Conservation (phyloP, 225 moss, liverwort and hornwort genomes). For the Pleurozium schreberi region DNA sequence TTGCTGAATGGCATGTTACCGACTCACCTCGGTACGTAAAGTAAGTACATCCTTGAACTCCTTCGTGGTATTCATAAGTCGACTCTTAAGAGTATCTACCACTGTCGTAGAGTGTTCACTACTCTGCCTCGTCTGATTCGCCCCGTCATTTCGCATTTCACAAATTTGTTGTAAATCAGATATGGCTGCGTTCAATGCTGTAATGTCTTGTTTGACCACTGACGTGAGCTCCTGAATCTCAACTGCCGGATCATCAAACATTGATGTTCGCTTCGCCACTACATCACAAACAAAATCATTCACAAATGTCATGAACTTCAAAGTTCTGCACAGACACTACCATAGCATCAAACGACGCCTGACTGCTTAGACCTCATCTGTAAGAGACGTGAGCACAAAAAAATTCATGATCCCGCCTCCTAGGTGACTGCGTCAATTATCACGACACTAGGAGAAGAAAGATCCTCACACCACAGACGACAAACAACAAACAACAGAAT, state of each 20-base stretch:
- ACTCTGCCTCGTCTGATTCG: constrained; percentile 75
- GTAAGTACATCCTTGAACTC: constrained; percentile 98
- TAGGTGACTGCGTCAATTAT: background rate
- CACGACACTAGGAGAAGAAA: background rate
- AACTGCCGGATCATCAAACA: constrained; percentile 97
- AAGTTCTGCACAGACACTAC: background rate
- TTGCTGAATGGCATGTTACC: background rate
- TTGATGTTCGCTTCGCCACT: constrained; percentile 99
- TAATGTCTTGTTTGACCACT: constrained; percentile 97
- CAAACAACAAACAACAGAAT: background rate
- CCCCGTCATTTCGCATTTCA: constrained; percentile 71
- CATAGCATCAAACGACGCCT: background rate
- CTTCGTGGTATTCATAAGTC: constrained; percentile 97
- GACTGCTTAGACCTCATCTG: background rate
- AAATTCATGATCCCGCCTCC: background rate
- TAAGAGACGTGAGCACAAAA: background rate
- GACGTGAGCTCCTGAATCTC: constrained; percentile 99
- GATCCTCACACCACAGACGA: background rate
- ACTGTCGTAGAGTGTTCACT: constrained; percentile 94
- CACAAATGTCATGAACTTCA: background rate
- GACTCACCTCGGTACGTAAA: constrained; percentile 71
- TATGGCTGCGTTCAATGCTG: constrained; percentile 87
- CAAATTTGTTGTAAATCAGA: constrained; percentile 84
- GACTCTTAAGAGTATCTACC: constrained; percentile 89
- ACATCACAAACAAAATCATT: background rate